phyloP scores from a whole-genome alignment of 148 eudicot genomes.

The Mesembryanthemum crystallinum region DNA sequence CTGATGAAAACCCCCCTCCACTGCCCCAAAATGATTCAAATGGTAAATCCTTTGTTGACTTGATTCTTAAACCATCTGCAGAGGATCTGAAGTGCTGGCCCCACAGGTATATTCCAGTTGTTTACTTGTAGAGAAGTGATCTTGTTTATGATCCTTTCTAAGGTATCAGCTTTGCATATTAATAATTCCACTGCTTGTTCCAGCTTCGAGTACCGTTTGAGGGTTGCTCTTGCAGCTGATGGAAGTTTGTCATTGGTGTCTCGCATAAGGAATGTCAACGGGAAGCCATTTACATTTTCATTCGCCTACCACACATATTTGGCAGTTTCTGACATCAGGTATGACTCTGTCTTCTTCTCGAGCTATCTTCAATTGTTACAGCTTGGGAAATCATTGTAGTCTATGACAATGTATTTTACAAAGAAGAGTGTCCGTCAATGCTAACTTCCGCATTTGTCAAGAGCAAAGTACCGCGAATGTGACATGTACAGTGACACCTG shows the following conservation, averaged over 20 bases:
- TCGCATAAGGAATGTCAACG: constrained; percentile 68
- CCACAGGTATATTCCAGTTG: constrained; percentile 45
- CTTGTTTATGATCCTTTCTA: too few relatives aligned
- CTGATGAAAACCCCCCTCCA: constrained; percentile 77
- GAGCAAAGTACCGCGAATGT: neutral
- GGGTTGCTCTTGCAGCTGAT: constrained; percentile 60
- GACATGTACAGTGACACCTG: too few relatives aligned
- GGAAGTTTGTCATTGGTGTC: constrained; percentile 60
- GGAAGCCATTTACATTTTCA: constrained; percentile 80
- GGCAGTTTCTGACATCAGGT: constrained; percentile 85
- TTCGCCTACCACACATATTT: constrained; percentile 77
- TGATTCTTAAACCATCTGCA: constrained; percentile 70
- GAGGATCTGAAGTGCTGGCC: constrained; percentile 92
- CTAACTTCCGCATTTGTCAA: neutral
- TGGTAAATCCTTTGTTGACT: constrained; percentile 73
- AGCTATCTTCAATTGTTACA: neutral
- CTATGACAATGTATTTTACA: neutral
- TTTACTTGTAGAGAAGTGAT: neutral
- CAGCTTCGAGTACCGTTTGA: constrained; percentile 78
- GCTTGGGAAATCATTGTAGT: neutral
- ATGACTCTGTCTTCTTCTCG: neutral
- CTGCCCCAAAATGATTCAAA: constrained; percentile 48
- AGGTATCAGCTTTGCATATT: neutral
- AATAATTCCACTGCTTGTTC: neutral
- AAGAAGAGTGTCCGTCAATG: neutral